Evolutionary conservation across 1,139 yeast genomes (phyloP).

Genomic region (Taiozyma onychis): DNA sequence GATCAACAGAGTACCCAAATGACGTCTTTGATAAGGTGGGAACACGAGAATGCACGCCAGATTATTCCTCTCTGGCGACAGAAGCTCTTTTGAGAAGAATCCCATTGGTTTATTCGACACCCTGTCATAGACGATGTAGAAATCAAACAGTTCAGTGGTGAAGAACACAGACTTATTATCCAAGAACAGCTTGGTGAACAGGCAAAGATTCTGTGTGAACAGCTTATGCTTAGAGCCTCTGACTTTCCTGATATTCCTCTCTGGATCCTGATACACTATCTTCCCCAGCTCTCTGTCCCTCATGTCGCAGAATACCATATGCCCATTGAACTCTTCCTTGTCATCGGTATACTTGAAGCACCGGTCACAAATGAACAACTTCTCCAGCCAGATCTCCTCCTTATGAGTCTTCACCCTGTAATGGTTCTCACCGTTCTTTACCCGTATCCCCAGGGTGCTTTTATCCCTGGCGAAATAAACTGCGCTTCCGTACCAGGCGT

Average conservation of each 20-base stretch:
- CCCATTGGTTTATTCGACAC: constrained; percentile 61
- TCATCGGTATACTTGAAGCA: constrained; percentile 76
- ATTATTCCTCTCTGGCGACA: constrained; percentile 81
- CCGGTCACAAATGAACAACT: constrained; percentile 64
- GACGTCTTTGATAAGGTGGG: constrained; percentile 84
- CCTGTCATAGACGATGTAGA: constrained; percentile 62
- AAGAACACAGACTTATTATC: constrained; percentile 88
- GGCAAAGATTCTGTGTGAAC: constrained; percentile 75
- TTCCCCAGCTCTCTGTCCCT: constrained; percentile 52
- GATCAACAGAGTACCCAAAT: constrained; percentile 72
- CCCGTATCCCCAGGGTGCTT: constrained; percentile 25
- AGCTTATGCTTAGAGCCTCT: constrained; percentile 58
- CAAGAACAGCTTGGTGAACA: constrained; percentile 84
- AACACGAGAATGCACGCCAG: constrained; percentile 86
- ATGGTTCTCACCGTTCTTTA: constrained; percentile 5
- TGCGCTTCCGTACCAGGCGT: constrained; percentile 83
- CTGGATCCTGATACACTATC: constrained; percentile 58
- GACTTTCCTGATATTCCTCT: constrained; percentile 54
- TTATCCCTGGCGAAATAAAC: constrained; percentile 52
- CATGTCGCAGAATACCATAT: constrained; percentile 42
- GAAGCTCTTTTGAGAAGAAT: constrained; percentile 81
- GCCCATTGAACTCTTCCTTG: constrained; percentile 35
- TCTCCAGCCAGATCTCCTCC: constrained; percentile 47
- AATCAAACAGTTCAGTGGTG: constrained; percentile 72
- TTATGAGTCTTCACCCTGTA: constrained; percentile 8